A percentile compares a stretch with the other conserved stretches of the same genome.
Evolutionary conservation across 805 yeast genomes (phyloP).

Genomic region (Maudiozyma pseudohumilis): DNA sequence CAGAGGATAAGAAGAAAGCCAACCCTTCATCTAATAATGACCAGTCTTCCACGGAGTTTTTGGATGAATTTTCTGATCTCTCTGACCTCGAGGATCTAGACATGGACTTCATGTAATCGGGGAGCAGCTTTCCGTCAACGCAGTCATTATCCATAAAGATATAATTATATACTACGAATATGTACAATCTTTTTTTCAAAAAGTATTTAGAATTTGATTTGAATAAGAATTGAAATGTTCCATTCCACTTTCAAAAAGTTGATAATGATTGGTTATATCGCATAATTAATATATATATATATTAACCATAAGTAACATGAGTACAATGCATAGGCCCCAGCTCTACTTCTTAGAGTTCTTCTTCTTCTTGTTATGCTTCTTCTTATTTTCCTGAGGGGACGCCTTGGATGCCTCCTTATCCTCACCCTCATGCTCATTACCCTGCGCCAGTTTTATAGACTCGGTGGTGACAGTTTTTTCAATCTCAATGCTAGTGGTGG

Average conservation of each 20-base stretch:
- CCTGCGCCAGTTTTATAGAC: not conserved
- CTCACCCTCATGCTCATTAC: not conserved
- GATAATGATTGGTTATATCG: too few species aligned
- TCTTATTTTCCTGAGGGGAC: not conserved
- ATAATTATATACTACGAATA: too few species aligned
- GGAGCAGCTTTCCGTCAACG: too few species aligned
- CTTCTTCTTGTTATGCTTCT: not conserved
- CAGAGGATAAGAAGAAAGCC: conserved; percentile 32
- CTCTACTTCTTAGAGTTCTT: not conserved
- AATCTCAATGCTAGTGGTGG: conserved; percentile 2
- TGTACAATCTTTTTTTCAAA: too few species aligned
- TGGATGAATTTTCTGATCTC: conserved; percentile 27
- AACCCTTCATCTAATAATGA: conserved; percentile 14
- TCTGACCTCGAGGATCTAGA: conserved; percentile 28
- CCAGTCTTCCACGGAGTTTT: conserved; percentile 17
- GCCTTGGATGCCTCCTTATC: not conserved
- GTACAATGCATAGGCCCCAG: too few species aligned
- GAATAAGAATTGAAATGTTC: too few species aligned
- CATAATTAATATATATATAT: too few species aligned
- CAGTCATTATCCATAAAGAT: too few species aligned
- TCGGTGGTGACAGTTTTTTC: conserved; percentile 2
- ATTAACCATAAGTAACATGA: too few species aligned
- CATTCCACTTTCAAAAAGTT: too few species aligned
- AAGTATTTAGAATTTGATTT: too few species aligned
- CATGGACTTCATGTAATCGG: not conserved